A percentile compares a stretch with the other conserved stretches of the same genome.
Conservation (phyloP, 2,329 filamentous ascomycete genomes). For the Furcasterigmium furcatum region DNA sequence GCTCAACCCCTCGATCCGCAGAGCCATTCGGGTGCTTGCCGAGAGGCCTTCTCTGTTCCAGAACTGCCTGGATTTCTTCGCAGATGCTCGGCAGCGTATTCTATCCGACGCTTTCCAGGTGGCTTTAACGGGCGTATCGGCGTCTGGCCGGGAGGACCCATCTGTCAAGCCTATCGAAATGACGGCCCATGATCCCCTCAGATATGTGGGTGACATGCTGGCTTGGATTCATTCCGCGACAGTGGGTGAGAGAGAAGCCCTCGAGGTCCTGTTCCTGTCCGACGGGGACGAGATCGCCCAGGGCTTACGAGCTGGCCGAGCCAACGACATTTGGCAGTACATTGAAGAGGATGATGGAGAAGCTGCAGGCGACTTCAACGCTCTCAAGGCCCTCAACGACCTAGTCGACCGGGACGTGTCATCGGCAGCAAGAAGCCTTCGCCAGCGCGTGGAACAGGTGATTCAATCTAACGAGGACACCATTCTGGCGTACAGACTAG, state of each 20-base stretch:
- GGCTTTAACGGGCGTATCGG: conserved; percentile 72
- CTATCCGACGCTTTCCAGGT: conserved; percentile 86
- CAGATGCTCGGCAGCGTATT: conserved; percentile 82
- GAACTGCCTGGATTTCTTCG: conserved; percentile 88
- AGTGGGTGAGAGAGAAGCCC: conserved; percentile 87
- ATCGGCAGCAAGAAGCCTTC: conserved; percentile 78
- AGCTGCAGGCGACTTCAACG: conserved; percentile 64
- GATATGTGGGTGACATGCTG: conserved; percentile 95
- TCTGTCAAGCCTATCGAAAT: conserved; percentile 89
- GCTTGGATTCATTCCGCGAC: conserved; percentile 94
- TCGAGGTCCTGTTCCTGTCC: conserved; percentile 87
- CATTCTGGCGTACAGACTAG: conserved; percentile 83
- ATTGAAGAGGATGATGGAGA: conserved; percentile 55
- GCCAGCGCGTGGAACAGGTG: conserved; percentile 86
- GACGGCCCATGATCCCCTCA: conserved; percentile 83
- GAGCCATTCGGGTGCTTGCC: conserved; percentile 80
- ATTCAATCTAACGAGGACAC: conserved; percentile 90
- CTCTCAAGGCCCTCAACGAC: conserved; percentile 75
- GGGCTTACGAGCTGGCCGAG: conserved; percentile 74
- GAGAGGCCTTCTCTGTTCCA: conserved; percentile 90
- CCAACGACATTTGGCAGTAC: conserved; percentile 80
- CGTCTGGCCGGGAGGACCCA: conserved; percentile 54
- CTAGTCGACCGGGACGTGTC: conserved; percentile 83
- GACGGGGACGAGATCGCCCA: conserved; percentile 86
- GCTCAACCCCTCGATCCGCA: conserved; percentile 79